Conservation (phyloP, 2,329 filamentous ascomycete genomes). For the Fusarium gaditjirri region DNA sequence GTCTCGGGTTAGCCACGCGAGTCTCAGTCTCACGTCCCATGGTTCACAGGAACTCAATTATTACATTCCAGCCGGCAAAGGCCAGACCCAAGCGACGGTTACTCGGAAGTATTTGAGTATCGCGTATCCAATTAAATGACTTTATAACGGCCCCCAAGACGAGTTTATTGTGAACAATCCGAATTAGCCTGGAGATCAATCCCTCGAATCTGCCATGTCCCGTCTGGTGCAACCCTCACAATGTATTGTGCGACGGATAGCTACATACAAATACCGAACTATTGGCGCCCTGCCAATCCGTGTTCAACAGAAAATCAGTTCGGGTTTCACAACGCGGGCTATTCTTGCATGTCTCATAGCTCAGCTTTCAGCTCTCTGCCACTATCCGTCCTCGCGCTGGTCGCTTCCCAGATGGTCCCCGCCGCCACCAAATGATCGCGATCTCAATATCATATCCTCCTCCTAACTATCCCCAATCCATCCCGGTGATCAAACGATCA, state of each 20-base stretch:
- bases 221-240: not conserved
- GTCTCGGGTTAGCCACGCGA: slow-evolving; percentile 39
- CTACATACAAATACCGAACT: slow-evolving; percentile 7
- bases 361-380: slow-evolving; percentile 17
- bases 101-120: not conserved
- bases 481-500: slow-evolving; percentile 19
- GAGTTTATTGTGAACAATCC: not conserved
- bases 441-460: not conserved
- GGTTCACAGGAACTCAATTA: not conserved
- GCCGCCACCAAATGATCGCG: slow-evolving; percentile 31
- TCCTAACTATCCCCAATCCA: slow-evolving; percentile 2
- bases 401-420: slow-evolving; percentile 9
- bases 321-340: slow-evolving; percentile 9
- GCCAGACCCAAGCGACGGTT: slow-evolving; percentile 2
- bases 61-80: slow-evolving; percentile 14
- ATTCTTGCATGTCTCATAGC: not conserved
- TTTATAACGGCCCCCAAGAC: slow-evolving; percentile 9
- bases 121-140: not conserved
- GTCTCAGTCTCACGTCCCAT: slow-evolving; percentile 20
- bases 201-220: slow-evolving; percentile 1
- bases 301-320: not conserved
- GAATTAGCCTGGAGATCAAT: not conserved
- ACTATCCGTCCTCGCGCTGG: slow-evolving; percentile 7
- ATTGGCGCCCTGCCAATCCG: slow-evolving; percentile 18
- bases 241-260: slow-evolving; percentile 13